Conservation (phyloP, 257 asterid genomes). For the Marsdenia floribunda region DNA sequence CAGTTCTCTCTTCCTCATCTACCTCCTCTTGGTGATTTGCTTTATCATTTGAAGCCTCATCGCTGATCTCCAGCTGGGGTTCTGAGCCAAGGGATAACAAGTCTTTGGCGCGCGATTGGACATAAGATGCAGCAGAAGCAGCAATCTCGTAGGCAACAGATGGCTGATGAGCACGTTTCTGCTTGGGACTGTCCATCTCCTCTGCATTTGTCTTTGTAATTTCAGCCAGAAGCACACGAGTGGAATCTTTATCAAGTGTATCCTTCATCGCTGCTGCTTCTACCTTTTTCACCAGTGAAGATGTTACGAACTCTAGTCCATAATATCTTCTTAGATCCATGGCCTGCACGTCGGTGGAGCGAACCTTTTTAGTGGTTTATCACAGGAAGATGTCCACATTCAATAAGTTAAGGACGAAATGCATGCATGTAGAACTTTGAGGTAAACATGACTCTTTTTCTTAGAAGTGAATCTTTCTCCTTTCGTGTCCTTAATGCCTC, state of each 20-base stretch:
- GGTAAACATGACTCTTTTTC: not conserved
- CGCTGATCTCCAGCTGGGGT: slow-evolving; percentile 14
- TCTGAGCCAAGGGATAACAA: slow-evolving; percentile 28
- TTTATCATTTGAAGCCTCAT: not conserved
- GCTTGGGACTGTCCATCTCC: slow-evolving; percentile 9
- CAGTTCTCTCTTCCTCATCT: slow-evolving; percentile 19
- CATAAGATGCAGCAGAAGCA: slow-evolving; percentile 71
- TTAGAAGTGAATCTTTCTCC: not conserved
- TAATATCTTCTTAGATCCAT: slow-evolving; percentile 58
- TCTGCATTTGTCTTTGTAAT: slow-evolving; percentile 8
- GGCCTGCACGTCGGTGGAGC: slow-evolving; percentile 40
- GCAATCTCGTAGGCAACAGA: slow-evolving; percentile 74
- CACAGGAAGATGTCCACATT: not conserved
- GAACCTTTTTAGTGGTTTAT: not conserved
- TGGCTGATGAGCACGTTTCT: slow-evolving; percentile 28
- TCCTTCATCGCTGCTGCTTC: slow-evolving; percentile 48
- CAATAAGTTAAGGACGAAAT: not conserved
- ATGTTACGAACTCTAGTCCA: slow-evolving; percentile 71
- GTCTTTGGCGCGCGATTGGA: slow-evolving; percentile 50
- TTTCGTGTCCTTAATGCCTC: not conserved
- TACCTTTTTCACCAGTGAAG: slow-evolving; percentile 66
- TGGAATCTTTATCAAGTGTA: slow-evolving; percentile 40
- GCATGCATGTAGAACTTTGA: too few species aligned
- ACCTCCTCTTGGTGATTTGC: slow-evolving; percentile 17
- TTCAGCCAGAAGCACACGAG: slow-evolving; percentile 6